A percentile compares a stretch with the other conserved stretches of the same genome.
These are phyloP conservation scores for Xylariaceae sp. DNA, from an alignment of 2,329 filamentous ascomycete genomes.

Conservation along the genomic window DNA sequence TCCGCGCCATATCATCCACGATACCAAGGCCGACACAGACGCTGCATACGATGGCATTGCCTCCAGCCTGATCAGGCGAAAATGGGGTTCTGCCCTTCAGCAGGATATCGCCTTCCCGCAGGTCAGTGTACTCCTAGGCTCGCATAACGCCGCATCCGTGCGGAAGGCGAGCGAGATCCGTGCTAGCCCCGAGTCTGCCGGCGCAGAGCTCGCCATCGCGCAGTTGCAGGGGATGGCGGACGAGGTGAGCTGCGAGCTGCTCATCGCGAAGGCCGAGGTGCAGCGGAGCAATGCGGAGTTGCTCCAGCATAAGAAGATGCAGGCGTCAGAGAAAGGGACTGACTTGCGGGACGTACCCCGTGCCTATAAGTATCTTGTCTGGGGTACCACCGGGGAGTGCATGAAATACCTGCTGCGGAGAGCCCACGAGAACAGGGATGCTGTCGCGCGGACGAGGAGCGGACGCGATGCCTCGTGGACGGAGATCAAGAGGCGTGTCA, in stretches of 20 bases:
- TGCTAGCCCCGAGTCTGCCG: conserved; percentile 40
- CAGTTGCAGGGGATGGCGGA: conserved; percentile 96
- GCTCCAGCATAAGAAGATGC: not conserved
- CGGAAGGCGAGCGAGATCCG: conserved; percentile 50
- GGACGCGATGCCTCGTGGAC: conserved; percentile 59
- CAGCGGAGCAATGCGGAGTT: not conserved
- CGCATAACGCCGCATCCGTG: conserved; percentile 76
- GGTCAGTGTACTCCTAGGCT: conserved; percentile 68
- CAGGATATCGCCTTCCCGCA: conserved; percentile 47
- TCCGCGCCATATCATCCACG: conserved; percentile 65
- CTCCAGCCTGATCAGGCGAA: conserved; percentile 59
- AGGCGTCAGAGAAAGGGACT: not conserved
- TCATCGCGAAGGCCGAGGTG: conserved; percentile 26
- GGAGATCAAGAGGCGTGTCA: conserved; percentile 57
- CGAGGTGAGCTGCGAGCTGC: conserved; percentile 69
- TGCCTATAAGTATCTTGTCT: conserved; percentile 65
- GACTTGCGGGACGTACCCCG: conserved; percentile 28
- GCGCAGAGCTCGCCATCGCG: conserved; percentile 56
- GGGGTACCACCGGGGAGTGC: conserved; percentile 72
- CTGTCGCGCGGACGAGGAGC: conserved; percentile 58
- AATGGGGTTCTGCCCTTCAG: conserved; percentile 55
- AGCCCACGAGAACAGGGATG: conserved; percentile 71
- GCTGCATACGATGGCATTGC: conserved; percentile 68
- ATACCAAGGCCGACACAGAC: conserved; percentile 68
- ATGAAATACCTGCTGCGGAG: conserved; percentile 76